Conservation (phyloP, 495 filamentous ascomycete species). For the Trichocladium antarcticum region DNA sequence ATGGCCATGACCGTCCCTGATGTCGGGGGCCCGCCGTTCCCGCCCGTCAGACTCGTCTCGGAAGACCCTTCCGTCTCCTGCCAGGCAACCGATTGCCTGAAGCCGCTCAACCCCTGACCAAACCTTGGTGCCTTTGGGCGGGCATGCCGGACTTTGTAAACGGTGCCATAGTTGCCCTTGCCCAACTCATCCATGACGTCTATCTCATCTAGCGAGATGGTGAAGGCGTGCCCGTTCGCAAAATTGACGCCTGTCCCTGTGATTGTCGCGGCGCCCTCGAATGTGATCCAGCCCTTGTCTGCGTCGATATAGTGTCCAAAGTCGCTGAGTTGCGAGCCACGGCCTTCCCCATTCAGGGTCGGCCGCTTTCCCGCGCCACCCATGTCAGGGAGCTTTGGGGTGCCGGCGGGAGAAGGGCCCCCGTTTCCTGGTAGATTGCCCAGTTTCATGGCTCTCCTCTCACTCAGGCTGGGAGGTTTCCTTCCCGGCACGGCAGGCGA, state of each 20-base stretch:
- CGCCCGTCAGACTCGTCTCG: conserved; percentile 10
- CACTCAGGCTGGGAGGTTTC: conserved; percentile 27
- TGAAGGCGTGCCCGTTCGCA: conserved; percentile 77
- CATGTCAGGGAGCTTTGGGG: conserved; percentile 27
- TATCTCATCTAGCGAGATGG: conserved; percentile 90
- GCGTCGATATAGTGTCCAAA: conserved; percentile 88
- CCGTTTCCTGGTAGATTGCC: conserved; percentile 25
- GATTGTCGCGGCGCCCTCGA: conserved; percentile 85
- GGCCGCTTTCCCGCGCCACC: conserved; percentile 13
- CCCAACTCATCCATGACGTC: conserved; percentile 91
- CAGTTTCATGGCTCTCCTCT: conserved; percentile 35
- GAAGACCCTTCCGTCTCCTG: conserved; percentile 22
- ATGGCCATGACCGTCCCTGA: conserved; percentile 89
- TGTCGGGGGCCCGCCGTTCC: conserved; percentile 19
- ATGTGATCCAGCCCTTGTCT: conserved; percentile 80
- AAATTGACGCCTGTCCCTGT: conserved; percentile 86
- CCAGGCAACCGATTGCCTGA: conserved; percentile 28
- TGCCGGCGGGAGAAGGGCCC: conserved; percentile 17
- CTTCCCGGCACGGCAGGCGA: conserved; percentile 34
- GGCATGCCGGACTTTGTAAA: conserved; percentile 89
- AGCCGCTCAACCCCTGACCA: conserved; percentile 61
- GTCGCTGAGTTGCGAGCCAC: conserved; percentile 69
- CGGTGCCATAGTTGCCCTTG: conserved; percentile 97
- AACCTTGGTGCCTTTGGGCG: conserved; percentile 67
- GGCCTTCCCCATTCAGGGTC: conserved; percentile 27